phyloP scores from a whole-genome alignment of 2,329 filamentous ascomycete species.

The Beauveria varroae region DNA sequence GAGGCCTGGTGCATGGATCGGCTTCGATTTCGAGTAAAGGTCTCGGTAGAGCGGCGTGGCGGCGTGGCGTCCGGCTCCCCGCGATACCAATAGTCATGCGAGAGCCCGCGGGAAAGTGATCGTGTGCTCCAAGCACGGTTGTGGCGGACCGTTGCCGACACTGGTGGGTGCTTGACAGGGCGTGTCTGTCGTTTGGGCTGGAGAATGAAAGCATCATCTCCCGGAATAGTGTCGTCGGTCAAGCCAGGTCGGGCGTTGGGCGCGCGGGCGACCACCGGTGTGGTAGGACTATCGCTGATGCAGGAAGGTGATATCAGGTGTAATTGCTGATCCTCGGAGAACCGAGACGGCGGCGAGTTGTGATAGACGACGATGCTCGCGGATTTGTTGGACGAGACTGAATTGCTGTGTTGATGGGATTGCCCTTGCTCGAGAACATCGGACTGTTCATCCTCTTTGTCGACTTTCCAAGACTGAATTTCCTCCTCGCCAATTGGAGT shows the following conservation, averaged over 20 bases:
- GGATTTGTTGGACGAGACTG: conserved; percentile 36
- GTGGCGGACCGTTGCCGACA: conserved; percentile 22
- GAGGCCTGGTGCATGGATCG: conserved; percentile 12
- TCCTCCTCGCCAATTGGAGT: conserved; percentile 59
- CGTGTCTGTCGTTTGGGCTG: conserved; percentile 45
- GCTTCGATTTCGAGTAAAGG: conserved; percentile 15
- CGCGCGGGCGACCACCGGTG: conserved; percentile 49
- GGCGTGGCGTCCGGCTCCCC: conserved; percentile 25
- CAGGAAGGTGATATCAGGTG: conserved; percentile 26
- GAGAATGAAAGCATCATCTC: conserved; percentile 51
- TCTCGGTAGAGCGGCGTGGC: conserved; percentile 27
- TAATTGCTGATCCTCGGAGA: conserved; percentile 23
- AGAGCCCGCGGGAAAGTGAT: conserved; percentile 33
- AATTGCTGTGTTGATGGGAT: conserved; percentile 14
- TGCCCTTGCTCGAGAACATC: conserved; percentile 17
- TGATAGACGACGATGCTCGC: conserved; percentile 50
- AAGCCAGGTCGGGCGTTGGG: conserved; percentile 56
- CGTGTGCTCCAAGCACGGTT: conserved; percentile 36
- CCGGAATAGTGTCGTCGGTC: conserved; percentile 53
- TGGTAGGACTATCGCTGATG: conserved; percentile 38
- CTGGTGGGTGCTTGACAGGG: conserved; percentile 41
- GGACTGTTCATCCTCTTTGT: conserved; percentile 25
- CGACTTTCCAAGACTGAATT: conserved; percentile 55
- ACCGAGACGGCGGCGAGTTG: conserved; percentile 17
- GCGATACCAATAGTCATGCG: conserved; percentile 31